Base-by-base conservation (phyloP, 208 protist genomes). In the Novymonas esmeraldas region DNA sequence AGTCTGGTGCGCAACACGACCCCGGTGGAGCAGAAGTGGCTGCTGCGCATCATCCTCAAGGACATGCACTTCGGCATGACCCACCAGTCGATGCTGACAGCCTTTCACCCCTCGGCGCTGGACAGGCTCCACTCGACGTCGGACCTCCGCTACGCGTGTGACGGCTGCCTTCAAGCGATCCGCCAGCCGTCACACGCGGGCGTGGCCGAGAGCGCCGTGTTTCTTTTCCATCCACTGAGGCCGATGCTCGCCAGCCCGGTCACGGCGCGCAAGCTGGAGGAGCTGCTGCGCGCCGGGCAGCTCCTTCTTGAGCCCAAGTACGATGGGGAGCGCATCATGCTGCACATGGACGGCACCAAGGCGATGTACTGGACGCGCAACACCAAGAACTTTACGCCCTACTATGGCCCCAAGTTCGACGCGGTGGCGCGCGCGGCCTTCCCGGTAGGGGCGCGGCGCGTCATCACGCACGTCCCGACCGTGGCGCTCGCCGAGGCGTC, bases 351-450 rank as follows among this genome's bases (percentile, higher is more conserved):
- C 56, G 31, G 34, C 1, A 11, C 69, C 16, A 45, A 42, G 29
- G 33, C 81, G 31, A 75, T 65, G 64, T 90, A 81, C 64, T 89
- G 68, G 64, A 87, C 87, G 5, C 59, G 87, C 26, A 89, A 89
- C 49, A 58, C 65, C 3, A 89, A 85, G 46, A 78, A 93, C 64
- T 90, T 78, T 57, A 89, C 84, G 16, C 13, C 63, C 6, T 28
- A 87, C n/a, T 93, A 93, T 66, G 80, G 68, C 36, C 80, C 73
- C 20, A 85, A 82, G 52, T 87, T 90, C 49, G 61, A 87, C 54
- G 9, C 28, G n/a, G 60, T 82, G 6, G 55, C 77, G 50, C 73
- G 73, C 16, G 22, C 16, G 5, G 24, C 42, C 7, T 70, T 79
- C 29, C 22, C 55, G 11, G 44, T 79, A 5, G 73, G 73, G 33